Base-by-base conservation (phyloP, 495 filamentous ascomycete species). In the Xylaria bambusicola region DNA sequence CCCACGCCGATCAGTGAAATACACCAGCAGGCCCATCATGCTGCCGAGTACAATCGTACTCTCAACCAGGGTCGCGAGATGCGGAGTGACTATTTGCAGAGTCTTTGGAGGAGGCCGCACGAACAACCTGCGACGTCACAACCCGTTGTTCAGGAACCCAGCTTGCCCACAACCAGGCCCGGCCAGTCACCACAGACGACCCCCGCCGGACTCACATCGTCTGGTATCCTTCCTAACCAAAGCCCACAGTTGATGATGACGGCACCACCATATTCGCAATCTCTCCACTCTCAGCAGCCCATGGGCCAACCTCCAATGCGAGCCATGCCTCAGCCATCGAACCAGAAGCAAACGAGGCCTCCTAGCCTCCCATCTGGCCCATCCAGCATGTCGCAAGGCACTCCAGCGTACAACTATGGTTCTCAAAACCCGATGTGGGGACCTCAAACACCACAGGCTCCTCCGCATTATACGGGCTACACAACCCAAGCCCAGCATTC, bases 21-120 rank as follows among this genome's bases (percentile, higher is more conserved):
- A 56, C 77, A 95, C 58, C 90, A 89, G 51, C 92, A 98, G 67
- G 92, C 92, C 27, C 82, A 88, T 29, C 91, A 94, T 40, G 87
- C 93, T 3, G 89, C 91, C 31, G 93, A 98, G 66, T 96, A 86
- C 77, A 98, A 96, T 73, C 93, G 93, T 65, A 76, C 79, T 27
- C 76, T 98, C 26, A 87, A 85, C 56, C 81, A 86, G 56, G 87
- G 91, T 65, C 85, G 93, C 55, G 84, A 79, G 26, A 85, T 86
- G 70, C 87, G 94, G 52, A 81, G 76, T 41, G 86, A 91, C 52
- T 93, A 88, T 57, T 77, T 94, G 61, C 85, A 90, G 52, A 86
- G 86, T 58, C 82, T 87, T 46, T 97, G 90, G 86, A 81, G 84
- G 57, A 84, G 86, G 67, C 88, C 86, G 26, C 93, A 88, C 62